Evolutionary conservation across 305 asterid genomes (phyloP), one percentile per base, ranked within the genome.

Genomic region (Euphrasia arctica): DNA sequence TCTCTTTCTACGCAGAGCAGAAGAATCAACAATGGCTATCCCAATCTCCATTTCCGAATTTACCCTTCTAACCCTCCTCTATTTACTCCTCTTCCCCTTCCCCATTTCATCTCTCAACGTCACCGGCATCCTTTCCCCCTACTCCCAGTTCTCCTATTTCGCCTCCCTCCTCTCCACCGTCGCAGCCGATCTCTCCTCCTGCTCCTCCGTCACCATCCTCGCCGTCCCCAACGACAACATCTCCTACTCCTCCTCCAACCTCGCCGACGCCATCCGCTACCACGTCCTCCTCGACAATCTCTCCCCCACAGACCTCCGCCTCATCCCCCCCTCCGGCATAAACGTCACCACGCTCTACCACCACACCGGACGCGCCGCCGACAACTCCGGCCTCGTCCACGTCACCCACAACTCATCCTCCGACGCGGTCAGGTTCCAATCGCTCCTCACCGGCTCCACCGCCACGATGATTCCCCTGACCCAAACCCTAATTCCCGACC

Each of bases 211-310:
- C 70, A 69, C 83, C 57, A 27, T 77, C 66, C 73, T 79, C 77
- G 54, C 62, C 75, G 70, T 75, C 72, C 75, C 75, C 74, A 74
- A 67, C 62, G 61, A 72, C 77, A 71, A 76, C 62, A 74, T 72
- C 77, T 47, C 75, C 68, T 65, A 77, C 43, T 39, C 76, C 54
- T 31, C 78, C 78, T 13, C 79, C 71, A 47, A 63, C 66, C 77
- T 80, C 73, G 36, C 83, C 66, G 97, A 89, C 57, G 79, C 83
- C 74, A 79, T 91, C 80, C 95, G 96, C 67, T 85, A 83, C 87
- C 95, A 89, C 43, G 78, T 91, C 70, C 87, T 91, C 49, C 89
- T 88, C 50, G 80, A 90, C 66, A 86, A 80, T 68, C 66, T 90
- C 41, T 77, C 95, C 50, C 45, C 67, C 55, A 43, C 86, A 32